Base-by-base conservation (phyloP, 208 protist species). In the Crithidia expoeki region DNA sequence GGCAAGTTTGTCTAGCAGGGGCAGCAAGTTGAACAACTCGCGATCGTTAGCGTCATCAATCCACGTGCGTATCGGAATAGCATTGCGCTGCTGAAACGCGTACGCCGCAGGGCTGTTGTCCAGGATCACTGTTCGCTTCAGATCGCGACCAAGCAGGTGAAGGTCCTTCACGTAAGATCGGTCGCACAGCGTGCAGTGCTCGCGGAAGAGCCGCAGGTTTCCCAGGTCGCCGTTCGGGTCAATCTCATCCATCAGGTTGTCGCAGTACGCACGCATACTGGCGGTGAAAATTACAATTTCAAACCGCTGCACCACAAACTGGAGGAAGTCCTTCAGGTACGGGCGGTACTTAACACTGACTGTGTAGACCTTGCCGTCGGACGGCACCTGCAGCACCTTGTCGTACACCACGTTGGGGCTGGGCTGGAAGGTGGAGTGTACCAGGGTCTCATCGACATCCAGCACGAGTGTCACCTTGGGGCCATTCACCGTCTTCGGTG, bases 81-180 rank as follows among this genome's bases (percentile, higher is more conserved):
- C 80, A 61, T 94, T 94, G 16, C 85, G 77, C 34, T 80, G 87
- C 74, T 92, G 86, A 65, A 90, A 92, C 17, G 87, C 56, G 70
- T 90, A 93, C 3, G 83, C 72, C 6, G 69, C 68, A 2, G 83
- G 85, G 53, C 76, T 88, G 67, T 94, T 93, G 79, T 94, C 86
- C 11, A 94, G 49, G 44, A 91, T 82, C 38, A 59, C 76, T 23
- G 88, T 70, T 2, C 60, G 52, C 5, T 71, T 49, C n/a, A 93
- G 68, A 38, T 78, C 69, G 4, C 85, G 71, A 6, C 85, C 87
- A 3, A 93, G 65, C 17, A 71, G 60, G 36, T 67, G 76, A 1
- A 94, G 64, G 52, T 94, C 84, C 44, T 91, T 93, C 19, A 95
- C 74, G 56, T 87, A 89, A 3, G 73, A 74, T 28, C 58, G 51